Base-by-base conservation (phyloP, 2,329 filamentous ascomycete genomes). In the Cordyceps cicadae region DNA sequence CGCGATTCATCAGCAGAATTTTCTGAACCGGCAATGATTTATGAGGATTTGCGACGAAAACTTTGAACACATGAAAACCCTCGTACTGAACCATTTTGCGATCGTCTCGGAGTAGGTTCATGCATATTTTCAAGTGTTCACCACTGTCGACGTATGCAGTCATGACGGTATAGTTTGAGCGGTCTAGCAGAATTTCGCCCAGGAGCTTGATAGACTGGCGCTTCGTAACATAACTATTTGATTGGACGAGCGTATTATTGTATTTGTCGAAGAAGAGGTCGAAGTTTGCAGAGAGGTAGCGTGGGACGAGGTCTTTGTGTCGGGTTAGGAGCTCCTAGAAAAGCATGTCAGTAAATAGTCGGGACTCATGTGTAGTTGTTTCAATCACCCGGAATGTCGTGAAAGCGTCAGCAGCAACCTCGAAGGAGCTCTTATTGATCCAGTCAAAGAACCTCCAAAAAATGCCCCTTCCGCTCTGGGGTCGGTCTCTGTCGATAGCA, bases 81-180 rank as follows among this genome's bases (percentile, higher is more conserved):
- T 99, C 94, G 72, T 99, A 99, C 75, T 97, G 94, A 64, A 99
- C 94, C 92, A 99, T 99, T 75, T 96, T 94, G 67, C 93, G 86
- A 74, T 97, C 93, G 73, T 97, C 94, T 66, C 92, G 87, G 63
- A 99, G 79, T 62, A 99, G 81, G 74, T 96, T 97, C 94, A 99
- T 99, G 77, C 92, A 94, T 65, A 97, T 89, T 77, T 99, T 99
- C 67, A 99, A 83, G 71, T 99, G 92, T 71, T 97, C 93, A 63
- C 92, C 92, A 54, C 89, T 87, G 72, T 96, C 92, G 62, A 99
- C 94, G 71, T 97, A 99, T 64, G 89, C 86, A 61, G 93, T 97
- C 94, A 99, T 99, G 70, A 97, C 91, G 70, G 87, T 91, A 78
- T 99, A 99, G 75, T 99, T 97, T 64, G 93, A 91, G 49, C 94